Evolutionary conservation across 116 monocot species (phyloP), one percentile per base, ranked within the genome.

Genomic region (Trichopus zeylanicus): DNA sequence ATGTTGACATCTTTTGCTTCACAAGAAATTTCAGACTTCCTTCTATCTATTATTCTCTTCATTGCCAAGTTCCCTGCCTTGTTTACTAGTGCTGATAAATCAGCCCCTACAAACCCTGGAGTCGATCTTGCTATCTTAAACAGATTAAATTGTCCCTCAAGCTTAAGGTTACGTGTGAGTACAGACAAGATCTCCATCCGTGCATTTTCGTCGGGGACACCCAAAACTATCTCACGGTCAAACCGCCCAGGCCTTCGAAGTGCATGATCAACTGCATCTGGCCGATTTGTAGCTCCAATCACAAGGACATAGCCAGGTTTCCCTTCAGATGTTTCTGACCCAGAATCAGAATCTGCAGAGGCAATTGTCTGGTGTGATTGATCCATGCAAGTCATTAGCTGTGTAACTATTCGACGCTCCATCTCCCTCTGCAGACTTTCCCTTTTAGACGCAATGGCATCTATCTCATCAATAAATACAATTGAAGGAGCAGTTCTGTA

Each of bases 381-480:
- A 73, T 98, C 91, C 91, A 98, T 91, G 69, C 98, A 98, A 34
- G 85, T 98, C 85, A 98, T 91, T 49, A 98, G 68, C 51, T 98
- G 98, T 48, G 91, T 98, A 5, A 91, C 98, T 70, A 98, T 98
- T 37, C 98, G 60, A 1, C 82, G 78, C 54, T 98, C 98, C 98
- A 98, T 91, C 70, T 98, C 88, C 65, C 84, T 82, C 32, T 88
- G 91, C 34, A 83, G 37, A 65, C 82, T 91, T 35, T 91, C 98
- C 55, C 91, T 75, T 72, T 98, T 91, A 26, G 98, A 91, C 63
- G 88, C 98, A 70, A 98, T 98, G 28, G 88, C 91, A 74, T 98
- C 98, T 48, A 98, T 91, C 72, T 98, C 91, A 64, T 98, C 98
- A 49, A 98, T 98, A 39, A 98, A 91, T 39, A 98, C 70, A 49